Evolutionary conservation across 2,329 filamentous ascomycete genomes (phyloP).

Genomic region (Davidsoniella australis): DNA sequence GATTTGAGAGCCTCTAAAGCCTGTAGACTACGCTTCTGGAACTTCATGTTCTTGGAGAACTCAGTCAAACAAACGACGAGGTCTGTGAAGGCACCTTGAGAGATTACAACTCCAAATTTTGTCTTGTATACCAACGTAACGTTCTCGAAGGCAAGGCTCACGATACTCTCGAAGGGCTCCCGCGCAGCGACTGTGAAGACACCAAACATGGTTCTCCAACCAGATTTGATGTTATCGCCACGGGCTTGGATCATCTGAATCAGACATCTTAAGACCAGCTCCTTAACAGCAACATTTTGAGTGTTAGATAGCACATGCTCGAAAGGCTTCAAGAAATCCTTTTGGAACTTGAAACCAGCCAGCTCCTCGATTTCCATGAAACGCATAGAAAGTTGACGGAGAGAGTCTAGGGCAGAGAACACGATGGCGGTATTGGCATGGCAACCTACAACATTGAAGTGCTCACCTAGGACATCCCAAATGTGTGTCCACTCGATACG

Average conservation of each 20-base stretch:
- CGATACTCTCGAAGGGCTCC: constrained; percentile 87
- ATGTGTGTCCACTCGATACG: constrained; percentile 97
- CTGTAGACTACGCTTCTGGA: constrained; percentile 95
- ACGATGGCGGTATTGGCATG: constrained; percentile 94
- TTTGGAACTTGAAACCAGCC: constrained; percentile 98
- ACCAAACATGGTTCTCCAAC: constrained; percentile 98
- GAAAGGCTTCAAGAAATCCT: constrained; percentile 96
- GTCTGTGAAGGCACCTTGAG: constrained; percentile 91
- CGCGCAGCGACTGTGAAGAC: constrained; percentile 91
- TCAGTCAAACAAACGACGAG: constrained; percentile 91
- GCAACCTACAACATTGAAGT: constrained; percentile 96
- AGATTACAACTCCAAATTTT: constrained; percentile 87
- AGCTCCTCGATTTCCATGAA: constrained; percentile 98
- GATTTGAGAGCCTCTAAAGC: constrained; percentile 91
- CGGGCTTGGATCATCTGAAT: constrained; percentile 98
- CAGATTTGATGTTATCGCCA: constrained; percentile 91
- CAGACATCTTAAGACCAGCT: constrained; percentile 87
- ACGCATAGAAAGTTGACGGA: constrained; percentile 91
- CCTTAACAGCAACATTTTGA: constrained; percentile 79
- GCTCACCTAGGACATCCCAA: constrained; percentile 92
- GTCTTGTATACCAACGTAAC: constrained; percentile 91
- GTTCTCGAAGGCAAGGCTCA: constrained; percentile 88
- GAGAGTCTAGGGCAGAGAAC: constrained; percentile 89
- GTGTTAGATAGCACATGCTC: constrained; percentile 95
- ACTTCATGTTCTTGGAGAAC: constrained; percentile 96